Evolutionary conservation across 2,329 filamentous ascomycete genomes (phyloP).

Genomic region (Chrysoporthe puriensis): DNA sequence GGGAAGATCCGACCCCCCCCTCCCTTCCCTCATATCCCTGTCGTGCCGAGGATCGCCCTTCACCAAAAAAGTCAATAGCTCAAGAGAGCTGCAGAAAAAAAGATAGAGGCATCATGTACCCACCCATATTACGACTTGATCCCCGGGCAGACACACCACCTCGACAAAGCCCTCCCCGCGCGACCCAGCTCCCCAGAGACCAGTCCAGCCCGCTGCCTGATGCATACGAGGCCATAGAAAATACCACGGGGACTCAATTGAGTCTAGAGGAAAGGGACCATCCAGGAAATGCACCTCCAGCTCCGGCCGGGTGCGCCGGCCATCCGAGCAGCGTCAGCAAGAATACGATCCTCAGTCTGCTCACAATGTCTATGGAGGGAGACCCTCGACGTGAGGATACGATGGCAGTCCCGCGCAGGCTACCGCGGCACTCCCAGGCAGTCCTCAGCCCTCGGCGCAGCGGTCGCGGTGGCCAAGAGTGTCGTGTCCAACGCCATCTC

Average conservation of each 20-base stretch:
- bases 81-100: slow-evolving; percentile 21
- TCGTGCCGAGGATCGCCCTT: slow-evolving; percentile 10
- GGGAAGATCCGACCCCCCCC: slow-evolving; percentile 1
- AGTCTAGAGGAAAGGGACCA: slow-evolving; percentile 33
- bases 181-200: neutral
- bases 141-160: slow-evolving; percentile 11
- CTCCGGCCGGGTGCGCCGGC: slow-evolving; percentile 57
- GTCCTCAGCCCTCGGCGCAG: slow-evolving; percentile 74
- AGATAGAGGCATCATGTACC: slow-evolving; percentile 26
- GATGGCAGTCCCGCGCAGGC: slow-evolving; percentile 35
- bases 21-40: neutral
- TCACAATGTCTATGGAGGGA: slow-evolving; percentile 43
- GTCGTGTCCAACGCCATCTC: slow-evolving; percentile 71
- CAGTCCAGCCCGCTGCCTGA: slow-evolving; percentile 10
- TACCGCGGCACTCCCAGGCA: slow-evolving; percentile 52
- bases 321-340: slow-evolving; percentile 48
- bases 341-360: slow-evolving; percentile 43
- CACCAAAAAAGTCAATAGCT: slow-evolving; percentile 11
- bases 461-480: slow-evolving; percentile 71
- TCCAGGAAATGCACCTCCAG: slow-evolving; percentile 49
- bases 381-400: slow-evolving; percentile 40
- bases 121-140: slow-evolving; percentile 2
- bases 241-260: slow-evolving; percentile 38
- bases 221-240: slow-evolving; percentile 24
- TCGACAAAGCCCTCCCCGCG: slow-evolving; percentile 9